phyloP scores from a whole-genome alignment of 305 asterid species.

The Fraxinus ornus region DNA sequence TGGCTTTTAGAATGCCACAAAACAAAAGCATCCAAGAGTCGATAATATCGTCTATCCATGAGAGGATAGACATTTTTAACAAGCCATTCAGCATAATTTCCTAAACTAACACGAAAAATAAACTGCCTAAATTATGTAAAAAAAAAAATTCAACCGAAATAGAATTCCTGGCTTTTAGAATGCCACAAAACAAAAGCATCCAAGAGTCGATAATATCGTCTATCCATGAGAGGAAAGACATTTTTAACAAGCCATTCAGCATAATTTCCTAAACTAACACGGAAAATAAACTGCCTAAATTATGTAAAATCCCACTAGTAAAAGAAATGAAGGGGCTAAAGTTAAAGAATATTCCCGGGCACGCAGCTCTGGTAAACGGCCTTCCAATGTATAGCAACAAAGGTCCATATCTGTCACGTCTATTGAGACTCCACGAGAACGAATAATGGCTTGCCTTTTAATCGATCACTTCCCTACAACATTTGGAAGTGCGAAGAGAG shows the following conservation, averaged over 20 bases:
- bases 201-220: background rate
- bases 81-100: background rate
- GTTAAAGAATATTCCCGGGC: background rate
- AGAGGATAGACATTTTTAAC: background rate
- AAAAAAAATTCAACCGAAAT: background rate
- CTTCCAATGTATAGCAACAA: background rate
- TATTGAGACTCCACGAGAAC: slow-evolving; percentile 69
- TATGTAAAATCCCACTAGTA: background rate
- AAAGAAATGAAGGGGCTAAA: background rate
- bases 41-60: background rate
- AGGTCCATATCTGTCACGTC: slow-evolving; percentile 16
- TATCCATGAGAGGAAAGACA: background rate
- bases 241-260: background rate
- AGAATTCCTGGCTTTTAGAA: background rate
- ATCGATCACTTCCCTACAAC: slow-evolving; percentile 58
- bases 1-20: background rate
- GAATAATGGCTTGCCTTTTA: slow-evolving; percentile 66
- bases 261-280: background rate
- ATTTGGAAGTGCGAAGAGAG: background rate
- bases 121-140: background rate
- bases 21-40: slow-evolving; percentile 2
- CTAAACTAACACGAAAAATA: background rate
- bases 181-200: slow-evolving; percentile 1
- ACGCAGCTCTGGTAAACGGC: background rate
- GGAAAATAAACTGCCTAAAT: slow-evolving; percentile 1